These are phyloP conservation scores for Podospora sp. DNA, from an alignment of 495 filamentous ascomycete genomes.

Conservation along the genomic window DNA sequence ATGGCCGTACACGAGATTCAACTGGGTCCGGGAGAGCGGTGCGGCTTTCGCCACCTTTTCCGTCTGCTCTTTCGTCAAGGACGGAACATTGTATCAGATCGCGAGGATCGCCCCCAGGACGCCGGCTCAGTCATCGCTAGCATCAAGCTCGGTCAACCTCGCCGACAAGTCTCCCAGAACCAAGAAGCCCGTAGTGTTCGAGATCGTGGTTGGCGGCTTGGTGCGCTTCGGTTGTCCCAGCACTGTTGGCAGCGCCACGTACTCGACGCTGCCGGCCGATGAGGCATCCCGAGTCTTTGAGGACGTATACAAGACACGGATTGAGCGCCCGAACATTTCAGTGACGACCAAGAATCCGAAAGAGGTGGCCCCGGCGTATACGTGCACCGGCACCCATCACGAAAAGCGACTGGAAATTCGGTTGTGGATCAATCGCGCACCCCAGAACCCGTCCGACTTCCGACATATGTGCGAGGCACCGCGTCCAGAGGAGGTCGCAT, in stretches of 20 bases:
- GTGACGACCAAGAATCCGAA: background rate
- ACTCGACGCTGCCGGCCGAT: background rate
- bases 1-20: background rate
- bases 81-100: background rate
- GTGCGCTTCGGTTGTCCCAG: too few relatives aligned
- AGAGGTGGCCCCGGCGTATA: too few relatives aligned
- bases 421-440: background rate
- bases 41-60: background rate
- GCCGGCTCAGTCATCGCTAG: background rate
- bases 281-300: background rate
- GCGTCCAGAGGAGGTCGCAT: too few relatives aligned
- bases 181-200: background rate
- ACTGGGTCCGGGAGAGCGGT: background rate
- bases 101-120: background rate
- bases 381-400: too few relatives aligned
- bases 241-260: too few relatives aligned
- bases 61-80: background rate
- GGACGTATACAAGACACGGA: background rate
- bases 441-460: background rate
- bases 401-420: background rate
- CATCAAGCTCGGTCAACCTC: background rate
- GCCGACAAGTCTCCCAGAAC: background rate
- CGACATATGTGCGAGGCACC: background rate
- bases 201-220: too few relatives aligned
- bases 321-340: background rate